These are phyloP conservation scores for Conidiobolus incongruus DNA, from an alignment of 371 early-diverging fungal species.

Conservation along the genomic window DNA sequence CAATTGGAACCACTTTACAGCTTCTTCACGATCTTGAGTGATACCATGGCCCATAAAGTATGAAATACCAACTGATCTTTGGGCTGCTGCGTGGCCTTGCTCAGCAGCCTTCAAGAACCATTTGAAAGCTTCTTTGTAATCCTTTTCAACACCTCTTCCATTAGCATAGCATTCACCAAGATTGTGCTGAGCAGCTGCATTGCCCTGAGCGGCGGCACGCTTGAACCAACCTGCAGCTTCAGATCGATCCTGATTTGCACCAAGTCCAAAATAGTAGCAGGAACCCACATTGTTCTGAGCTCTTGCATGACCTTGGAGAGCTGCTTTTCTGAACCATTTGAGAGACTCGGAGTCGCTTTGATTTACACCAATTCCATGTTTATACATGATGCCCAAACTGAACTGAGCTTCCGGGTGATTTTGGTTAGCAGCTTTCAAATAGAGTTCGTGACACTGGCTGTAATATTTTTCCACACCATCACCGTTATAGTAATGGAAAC, in stretches of 20 bases:
- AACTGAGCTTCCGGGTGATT: constrained; percentile 20
- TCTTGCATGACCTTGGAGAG: constrained; percentile 43
- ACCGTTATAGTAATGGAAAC: constrained; percentile 26
- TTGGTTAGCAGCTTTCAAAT: constrained; percentile 24
- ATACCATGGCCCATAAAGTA: constrained; percentile 7
- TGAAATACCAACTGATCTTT: constrained; percentile 1
- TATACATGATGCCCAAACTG: constrained; percentile 11
- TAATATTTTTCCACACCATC: constrained; percentile 20
- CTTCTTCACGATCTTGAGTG: neutral
- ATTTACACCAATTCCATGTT: constrained; percentile 46
- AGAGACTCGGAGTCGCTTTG: constrained; percentile 24
- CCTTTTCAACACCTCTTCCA: constrained; percentile 35
- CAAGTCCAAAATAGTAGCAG: constrained; percentile 25
- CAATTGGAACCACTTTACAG: constrained; percentile 22
- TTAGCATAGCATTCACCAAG: constrained; percentile 56
- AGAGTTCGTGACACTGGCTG: constrained; percentile 43
- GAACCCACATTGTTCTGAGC: constrained; percentile 66
- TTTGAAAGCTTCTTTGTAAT: constrained; percentile 11
- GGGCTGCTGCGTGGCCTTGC: constrained; percentile 8
- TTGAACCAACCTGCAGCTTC: constrained; percentile 41
- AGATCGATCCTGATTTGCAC: constrained; percentile 20
- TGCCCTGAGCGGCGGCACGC: constrained; percentile 23
- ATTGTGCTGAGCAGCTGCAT: constrained; percentile 34
- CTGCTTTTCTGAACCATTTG: constrained; percentile 48
- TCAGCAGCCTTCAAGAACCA: constrained; percentile 24